A percentile compares a stretch with the other conserved stretches of the same genome.
These are phyloP conservation scores for Fonsecaea nubica DNA, from an alignment of 2,329 filamentous ascomycete species.

Conservation along the genomic window DNA sequence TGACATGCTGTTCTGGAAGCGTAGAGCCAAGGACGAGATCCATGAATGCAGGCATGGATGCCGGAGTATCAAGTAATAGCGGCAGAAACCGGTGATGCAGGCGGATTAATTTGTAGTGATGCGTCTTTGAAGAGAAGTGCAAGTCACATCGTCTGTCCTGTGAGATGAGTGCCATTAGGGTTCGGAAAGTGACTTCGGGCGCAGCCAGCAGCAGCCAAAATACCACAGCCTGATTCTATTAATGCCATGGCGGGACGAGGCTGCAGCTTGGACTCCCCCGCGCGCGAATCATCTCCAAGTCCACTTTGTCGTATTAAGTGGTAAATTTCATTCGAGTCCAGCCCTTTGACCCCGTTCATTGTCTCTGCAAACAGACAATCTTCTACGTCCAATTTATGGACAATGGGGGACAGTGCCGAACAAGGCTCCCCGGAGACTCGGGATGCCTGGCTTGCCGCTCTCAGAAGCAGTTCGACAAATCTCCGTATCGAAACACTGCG, in stretches of 20 bases:
- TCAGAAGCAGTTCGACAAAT: constrained; percentile 38
- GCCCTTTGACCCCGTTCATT: constrained; percentile 2
- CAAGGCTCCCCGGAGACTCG: constrained; percentile 20
- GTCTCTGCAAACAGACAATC: neutral
- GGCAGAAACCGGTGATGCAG: neutral
- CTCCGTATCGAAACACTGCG: constrained; percentile 36
- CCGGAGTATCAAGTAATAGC: too few relatives aligned
- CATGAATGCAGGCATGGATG: neutral
- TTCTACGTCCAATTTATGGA: constrained; percentile 27
- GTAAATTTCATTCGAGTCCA: constrained; percentile 14
- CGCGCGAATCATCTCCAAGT: constrained; percentile 14
- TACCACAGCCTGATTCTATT: neutral
- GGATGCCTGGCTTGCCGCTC: constrained; percentile 24
- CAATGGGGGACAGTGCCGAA: constrained; percentile 34
- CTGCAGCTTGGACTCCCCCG: constrained; percentile 2
- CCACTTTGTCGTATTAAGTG: constrained; percentile 10
- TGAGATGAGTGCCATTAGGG: neutral
- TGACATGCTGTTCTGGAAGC: neutral
- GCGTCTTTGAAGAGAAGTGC: neutral
- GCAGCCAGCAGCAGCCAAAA: neutral
- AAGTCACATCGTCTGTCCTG: neutral
- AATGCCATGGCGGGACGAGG: neutral
- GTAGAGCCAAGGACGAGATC: neutral
- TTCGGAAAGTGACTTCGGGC: neutral
- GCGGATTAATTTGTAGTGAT: neutral